Conservation (phyloP, 441 rosid species). For the Macaranga tanarius region DNA sequence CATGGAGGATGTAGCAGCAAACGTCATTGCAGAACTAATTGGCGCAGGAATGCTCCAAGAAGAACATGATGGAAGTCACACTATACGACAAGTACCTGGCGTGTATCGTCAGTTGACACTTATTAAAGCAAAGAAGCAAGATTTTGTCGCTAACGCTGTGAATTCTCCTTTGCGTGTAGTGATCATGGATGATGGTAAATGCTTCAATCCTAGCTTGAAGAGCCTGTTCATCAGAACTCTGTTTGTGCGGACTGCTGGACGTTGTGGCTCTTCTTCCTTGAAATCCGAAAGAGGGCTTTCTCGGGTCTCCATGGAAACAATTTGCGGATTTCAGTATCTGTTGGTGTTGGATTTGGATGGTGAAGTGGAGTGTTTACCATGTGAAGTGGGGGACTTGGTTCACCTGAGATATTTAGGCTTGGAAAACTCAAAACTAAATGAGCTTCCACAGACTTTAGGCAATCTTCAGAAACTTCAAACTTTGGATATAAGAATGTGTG, state of each 20-base stretch:
- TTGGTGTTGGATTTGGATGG: conserved; percentile 25
- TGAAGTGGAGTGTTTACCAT: conserved; percentile 14
- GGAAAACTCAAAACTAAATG: conserved; percentile 7
- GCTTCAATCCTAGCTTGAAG: neutral
- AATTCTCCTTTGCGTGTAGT: neutral
- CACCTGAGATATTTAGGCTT: conserved; percentile 23
- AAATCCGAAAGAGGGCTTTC: conserved; percentile 15
- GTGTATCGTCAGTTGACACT: neutral
- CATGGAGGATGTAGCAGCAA: conserved; percentile 16
- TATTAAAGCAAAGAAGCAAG: neutral
- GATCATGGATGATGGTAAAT: neutral
- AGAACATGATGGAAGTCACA: neutral
- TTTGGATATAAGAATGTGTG: conserved; percentile 18
- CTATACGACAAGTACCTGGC: neutral
- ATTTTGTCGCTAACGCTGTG: conserved; percentile 5
- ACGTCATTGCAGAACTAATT: conserved; percentile 3
- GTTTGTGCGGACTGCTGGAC: conserved; percentile 9
- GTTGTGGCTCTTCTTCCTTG: neutral
- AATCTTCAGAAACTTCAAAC: conserved; percentile 27
- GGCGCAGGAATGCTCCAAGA: conserved; percentile 1
- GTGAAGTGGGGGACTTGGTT: conserved; percentile 23
- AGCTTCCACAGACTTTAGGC: conserved; percentile 23
- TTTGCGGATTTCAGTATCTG: conserved; percentile 21
- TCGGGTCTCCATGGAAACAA: conserved; percentile 15
- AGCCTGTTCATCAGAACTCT: conserved; percentile 9